A percentile compares a stretch with the other conserved stretches of the same genome.
Conservation (phyloP, 495 filamentous ascomycete species). For the Talaromyces nanjingensis region DNA sequence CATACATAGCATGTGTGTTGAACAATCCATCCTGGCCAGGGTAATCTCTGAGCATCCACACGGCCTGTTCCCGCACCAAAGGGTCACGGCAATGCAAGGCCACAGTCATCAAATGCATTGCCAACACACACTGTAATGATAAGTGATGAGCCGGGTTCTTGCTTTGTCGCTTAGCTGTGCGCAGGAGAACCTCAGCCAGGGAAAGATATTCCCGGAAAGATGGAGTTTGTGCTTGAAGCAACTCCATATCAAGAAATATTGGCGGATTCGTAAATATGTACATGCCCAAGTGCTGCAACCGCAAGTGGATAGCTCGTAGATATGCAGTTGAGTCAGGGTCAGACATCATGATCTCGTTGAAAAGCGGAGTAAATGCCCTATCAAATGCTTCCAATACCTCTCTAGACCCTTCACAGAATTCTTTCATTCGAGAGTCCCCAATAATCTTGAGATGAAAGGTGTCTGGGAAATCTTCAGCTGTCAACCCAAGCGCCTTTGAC, state of each 20-base stretch:
- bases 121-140: constrained; percentile 1
- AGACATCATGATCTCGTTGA: constrained; percentile 6
- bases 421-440: neutral
- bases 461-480: neutral
- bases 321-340: neutral
- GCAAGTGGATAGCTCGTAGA: constrained; percentile 2
- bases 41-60: constrained; percentile 3
- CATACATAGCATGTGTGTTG: neutral
- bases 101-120: neutral
- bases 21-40: constrained; percentile 4
- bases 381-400: neutral
- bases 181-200: neutral
- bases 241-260: neutral
- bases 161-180: neutral
- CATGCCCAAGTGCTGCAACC: neutral
- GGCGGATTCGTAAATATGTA: neutral
- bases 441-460: neutral
- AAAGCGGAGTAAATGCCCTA: constrained; percentile 1
- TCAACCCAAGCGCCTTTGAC: neutral
- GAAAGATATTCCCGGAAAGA: neutral
- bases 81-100: neutral
- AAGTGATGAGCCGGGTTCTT: neutral
- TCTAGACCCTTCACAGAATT: constrained; percentile 2
- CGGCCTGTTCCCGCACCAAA: neutral
- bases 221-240: neutral